These are phyloP conservation scores for Dothistroma septosporum DNA, from an alignment of 2,329 filamentous ascomycete genomes.

Conservation along the genomic window DNA sequence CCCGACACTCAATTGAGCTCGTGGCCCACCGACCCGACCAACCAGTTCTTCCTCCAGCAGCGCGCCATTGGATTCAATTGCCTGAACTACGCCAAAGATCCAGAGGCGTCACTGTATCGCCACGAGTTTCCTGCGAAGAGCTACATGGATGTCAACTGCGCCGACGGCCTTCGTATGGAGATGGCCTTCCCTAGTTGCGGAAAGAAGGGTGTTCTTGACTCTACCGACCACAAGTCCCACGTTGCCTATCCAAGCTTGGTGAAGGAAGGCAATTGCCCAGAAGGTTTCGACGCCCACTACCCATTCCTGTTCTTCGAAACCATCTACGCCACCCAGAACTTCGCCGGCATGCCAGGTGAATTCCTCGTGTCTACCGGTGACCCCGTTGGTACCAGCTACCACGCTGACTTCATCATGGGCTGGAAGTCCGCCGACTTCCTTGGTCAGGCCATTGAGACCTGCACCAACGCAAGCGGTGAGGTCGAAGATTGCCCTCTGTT, in stretches of 20 bases:
- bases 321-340: conserved; percentile 71
- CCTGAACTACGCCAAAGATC: conserved; percentile 65
- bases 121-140: conserved; percentile 76
- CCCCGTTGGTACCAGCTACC: conserved; percentile 65
- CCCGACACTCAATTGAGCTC: conserved; percentile 64
- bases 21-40: conserved; percentile 63
- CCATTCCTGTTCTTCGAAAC: conserved; percentile 79
- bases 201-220: conserved; percentile 61
- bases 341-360: conserved; percentile 57
- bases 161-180: conserved; percentile 76
- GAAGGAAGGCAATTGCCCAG: conserved; percentile 71
- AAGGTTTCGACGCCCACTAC: conserved; percentile 62
- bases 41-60: conserved; percentile 67
- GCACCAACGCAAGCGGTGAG: conserved; percentile 65
- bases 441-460: conserved; percentile 67
- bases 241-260: conserved; percentile 75
- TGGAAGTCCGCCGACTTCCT: conserved; percentile 66
- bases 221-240: conserved; percentile 56
- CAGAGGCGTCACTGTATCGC: conserved; percentile 73
- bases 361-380: conserved; percentile 80
- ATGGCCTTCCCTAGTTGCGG: conserved; percentile 88
- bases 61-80: conserved; percentile 94
- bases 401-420: conserved; percentile 76
- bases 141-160: conserved; percentile 75
- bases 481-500: conserved; percentile 75